Percentiles rank a stretch among this genome's conserved stretches.
Evolutionary conservation across 768 basidiomycete genomes (phyloP).

Genomic region (Pleurotus eryngii): DNA sequence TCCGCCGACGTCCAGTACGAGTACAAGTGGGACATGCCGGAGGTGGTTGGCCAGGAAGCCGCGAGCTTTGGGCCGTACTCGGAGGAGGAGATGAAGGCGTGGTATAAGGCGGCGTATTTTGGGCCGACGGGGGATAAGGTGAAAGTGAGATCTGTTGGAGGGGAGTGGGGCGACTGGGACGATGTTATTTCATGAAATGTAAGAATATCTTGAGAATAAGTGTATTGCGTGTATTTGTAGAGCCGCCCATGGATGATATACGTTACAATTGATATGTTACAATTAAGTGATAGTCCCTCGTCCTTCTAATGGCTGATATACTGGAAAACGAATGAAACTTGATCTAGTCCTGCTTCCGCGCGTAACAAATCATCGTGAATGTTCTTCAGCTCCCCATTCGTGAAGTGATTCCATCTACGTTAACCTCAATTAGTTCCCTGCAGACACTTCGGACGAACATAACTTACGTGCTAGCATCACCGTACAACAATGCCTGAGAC

Average conservation of each 20-base stretch:
- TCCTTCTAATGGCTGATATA: slow-evolving; percentile 77
- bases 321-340: slow-evolving; percentile 95
- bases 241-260: slow-evolving; percentile 4
- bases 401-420: slow-evolving; percentile 94
- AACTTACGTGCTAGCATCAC: slow-evolving; percentile 95
- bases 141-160: slow-evolving; percentile 60
- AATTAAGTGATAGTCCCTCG: slow-evolving; percentile 2
- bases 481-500: slow-evolving; percentile 84
- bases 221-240: not conserved
- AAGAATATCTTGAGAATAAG: slow-evolving; percentile 5
- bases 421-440: not conserved
- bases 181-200: slow-evolving; percentile 49
- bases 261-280: slow-evolving; percentile 2
- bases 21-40: slow-evolving; percentile 73
- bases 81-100: slow-evolving; percentile 75
- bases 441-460: not conserved
- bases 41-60: slow-evolving; percentile 35
- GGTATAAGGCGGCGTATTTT: slow-evolving; percentile 82
- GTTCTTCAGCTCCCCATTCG: slow-evolving; percentile 79
- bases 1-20: slow-evolving; percentile 76
- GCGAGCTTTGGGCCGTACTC: slow-evolving; percentile 77
- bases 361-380: slow-evolving; percentile 96
- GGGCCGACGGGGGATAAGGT: slow-evolving; percentile 77
- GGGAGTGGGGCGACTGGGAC: slow-evolving; percentile 75
- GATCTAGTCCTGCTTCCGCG: slow-evolving; percentile 78